Evolutionary conservation across 371 early-diverging fungal species (phyloP).

Genomic region (Mortierella sp.): DNA sequence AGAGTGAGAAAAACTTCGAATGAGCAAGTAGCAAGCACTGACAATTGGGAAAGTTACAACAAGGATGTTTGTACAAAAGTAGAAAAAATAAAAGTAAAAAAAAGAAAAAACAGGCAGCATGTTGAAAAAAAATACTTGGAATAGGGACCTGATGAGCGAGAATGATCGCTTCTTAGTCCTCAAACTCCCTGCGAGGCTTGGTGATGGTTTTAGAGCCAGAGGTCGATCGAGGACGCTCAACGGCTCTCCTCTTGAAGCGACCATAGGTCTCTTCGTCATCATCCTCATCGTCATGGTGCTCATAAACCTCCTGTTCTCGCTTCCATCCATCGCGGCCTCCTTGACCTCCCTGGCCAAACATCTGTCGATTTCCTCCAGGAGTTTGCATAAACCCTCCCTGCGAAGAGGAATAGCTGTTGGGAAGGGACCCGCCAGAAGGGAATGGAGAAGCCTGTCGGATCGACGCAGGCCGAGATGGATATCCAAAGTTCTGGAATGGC

Average conservation of each 20-base stretch:
- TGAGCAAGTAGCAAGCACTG: neutral
- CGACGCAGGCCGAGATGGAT: conserved; percentile 28
- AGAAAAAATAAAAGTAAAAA: neutral
- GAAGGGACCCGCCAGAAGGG: conserved; percentile 6
- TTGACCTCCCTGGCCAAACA: conserved; percentile 9
- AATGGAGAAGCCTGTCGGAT: conserved; percentile 41
- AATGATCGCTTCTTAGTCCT: conserved; percentile 11
- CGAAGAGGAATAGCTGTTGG: conserved; percentile 19
- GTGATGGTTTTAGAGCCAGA: conserved; percentile 34
- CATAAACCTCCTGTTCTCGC: conserved; percentile 19
- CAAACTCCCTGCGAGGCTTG: conserved; percentile 41
- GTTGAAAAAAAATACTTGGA: conserved; percentile 4
- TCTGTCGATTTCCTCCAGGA: conserved; percentile 11
- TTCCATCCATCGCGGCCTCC: conserved; percentile 19
- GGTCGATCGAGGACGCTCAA: conserved; percentile 41
- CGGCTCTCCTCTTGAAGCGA: conserved; percentile 43
- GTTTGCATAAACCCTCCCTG: conserved; percentile 11
- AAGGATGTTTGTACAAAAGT: conserved; percentile 1
- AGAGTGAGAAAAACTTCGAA: neutral
- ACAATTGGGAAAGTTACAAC: neutral
- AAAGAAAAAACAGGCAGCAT: neutral
- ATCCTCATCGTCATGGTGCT: conserved; percentile 30
- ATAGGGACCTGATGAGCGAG: neutral
- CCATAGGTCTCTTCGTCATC: conserved; percentile 38
- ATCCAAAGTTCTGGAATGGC: conserved; percentile 18